A percentile compares a stretch with the other conserved stretches of the same genome.
Evolutionary conservation across 2,329 filamentous ascomycete genomes (phyloP).

Genomic region (Fusarium pseudonygamai): DNA sequence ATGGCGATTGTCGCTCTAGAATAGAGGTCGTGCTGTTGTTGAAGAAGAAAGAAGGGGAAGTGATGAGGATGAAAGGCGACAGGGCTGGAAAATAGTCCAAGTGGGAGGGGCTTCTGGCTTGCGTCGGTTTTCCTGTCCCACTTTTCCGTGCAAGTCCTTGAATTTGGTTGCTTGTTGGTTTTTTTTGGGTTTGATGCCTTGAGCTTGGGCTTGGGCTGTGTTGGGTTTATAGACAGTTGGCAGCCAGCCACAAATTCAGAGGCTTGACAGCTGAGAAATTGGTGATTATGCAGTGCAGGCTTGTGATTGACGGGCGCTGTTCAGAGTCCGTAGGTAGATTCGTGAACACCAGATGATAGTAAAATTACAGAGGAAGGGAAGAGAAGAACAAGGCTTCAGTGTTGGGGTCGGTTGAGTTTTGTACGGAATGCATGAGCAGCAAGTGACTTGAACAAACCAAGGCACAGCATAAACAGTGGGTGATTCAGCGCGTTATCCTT

Average conservation of each 20-base stretch:
- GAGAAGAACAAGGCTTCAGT: not conserved
- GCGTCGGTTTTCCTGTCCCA: constrained; percentile 18
- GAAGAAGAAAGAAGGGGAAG: constrained; percentile 8
- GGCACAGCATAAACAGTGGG: constrained; percentile 13
- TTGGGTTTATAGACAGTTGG: not conserved
- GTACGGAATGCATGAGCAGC: constrained; percentile 10
- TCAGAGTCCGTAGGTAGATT: not conserved
- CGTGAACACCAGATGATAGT: not conserved
- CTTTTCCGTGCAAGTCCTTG: constrained; percentile 20
- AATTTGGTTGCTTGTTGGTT: constrained; percentile 21
- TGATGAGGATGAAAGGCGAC: constrained; percentile 23
- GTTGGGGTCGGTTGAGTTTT: constrained; percentile 19
- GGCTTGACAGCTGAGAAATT: not conserved
- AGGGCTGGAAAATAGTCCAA: constrained; percentile 26
- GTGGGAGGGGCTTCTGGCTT: constrained; percentile 24
- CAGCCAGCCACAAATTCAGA: constrained; percentile 2
- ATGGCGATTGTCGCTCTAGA: constrained; percentile 14
- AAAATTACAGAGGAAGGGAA: constrained; percentile 3
- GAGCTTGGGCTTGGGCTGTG: constrained; percentile 5
- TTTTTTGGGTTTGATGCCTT: constrained; percentile 1
- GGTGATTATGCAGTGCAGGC: not conserved
- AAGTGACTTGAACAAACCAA: constrained; percentile 24
- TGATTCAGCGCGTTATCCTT: constrained; percentile 10
- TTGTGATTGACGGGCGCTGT: not conserved
- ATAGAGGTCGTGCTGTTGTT: constrained; percentile 17